Conservation (phyloP, 2,329 filamentous ascomycete genomes). For the Monilinia fructigena region DNA sequence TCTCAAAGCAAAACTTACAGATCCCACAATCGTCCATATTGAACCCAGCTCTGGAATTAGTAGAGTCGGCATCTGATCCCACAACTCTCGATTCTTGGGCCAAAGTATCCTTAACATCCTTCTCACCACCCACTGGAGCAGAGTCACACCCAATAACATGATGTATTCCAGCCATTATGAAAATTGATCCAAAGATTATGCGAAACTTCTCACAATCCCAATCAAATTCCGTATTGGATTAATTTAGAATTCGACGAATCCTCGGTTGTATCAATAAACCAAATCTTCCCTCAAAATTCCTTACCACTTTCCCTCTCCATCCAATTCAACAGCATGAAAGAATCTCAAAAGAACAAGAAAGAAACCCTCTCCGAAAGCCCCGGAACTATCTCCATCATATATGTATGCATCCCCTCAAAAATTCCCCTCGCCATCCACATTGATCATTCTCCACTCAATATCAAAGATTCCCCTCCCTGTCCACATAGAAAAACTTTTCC, state of each 20-base stretch:
- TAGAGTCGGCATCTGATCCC: slow-evolving; percentile 18
- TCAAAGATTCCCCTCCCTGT: not conserved
- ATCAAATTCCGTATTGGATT: not conserved
- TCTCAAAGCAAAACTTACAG: not conserved
- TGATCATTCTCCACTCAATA: too few relatives aligned
- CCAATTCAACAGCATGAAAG: not conserved
- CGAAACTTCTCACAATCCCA: not conserved
- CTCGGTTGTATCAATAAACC: not conserved
- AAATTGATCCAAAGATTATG: not conserved
- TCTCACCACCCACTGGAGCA: not conserved
- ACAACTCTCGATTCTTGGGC: slow-evolving; percentile 1
- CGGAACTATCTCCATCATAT: not conserved
- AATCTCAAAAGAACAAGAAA: not conserved
- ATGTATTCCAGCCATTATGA: not conserved
- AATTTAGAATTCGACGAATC: not conserved
- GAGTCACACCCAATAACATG: not conserved
- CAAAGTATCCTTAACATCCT: not conserved
- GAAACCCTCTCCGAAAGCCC: not conserved
- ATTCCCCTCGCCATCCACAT: not conserved
- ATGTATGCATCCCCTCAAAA: not conserved
- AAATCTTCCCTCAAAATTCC: not conserved
- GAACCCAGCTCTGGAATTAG: slow-evolving; percentile 4
- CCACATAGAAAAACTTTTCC: not conserved
- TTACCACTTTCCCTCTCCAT: not conserved
- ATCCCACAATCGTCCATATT: slow-evolving; percentile 21